Evolutionary conservation across 1,284 basidiomycete genomes (phyloP).

Genomic region (Caloboletus inedulis): DNA sequence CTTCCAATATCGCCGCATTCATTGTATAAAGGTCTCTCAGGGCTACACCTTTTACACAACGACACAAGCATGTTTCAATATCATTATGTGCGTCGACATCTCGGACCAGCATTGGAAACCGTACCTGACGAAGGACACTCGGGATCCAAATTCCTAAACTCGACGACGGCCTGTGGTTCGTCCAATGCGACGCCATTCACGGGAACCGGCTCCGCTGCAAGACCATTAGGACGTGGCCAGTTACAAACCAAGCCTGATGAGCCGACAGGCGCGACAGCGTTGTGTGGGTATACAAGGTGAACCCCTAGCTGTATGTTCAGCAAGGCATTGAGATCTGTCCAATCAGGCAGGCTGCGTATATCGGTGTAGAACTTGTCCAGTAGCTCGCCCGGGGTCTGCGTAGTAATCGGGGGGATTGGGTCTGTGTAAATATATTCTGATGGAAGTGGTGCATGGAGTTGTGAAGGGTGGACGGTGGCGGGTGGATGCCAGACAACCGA

Average conservation of each 20-base stretch:
- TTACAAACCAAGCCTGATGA: neutral
- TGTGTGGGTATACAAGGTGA: fast-evolving
- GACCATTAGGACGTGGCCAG: neutral
- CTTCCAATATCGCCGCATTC: neutral
- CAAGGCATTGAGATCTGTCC: neutral
- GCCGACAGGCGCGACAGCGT: neutral
- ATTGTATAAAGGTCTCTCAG: neutral
- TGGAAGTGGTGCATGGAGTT: conserved; percentile 7
- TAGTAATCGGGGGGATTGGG: neutral
- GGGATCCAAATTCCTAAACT: conserved; percentile 3
- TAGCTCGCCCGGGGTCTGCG: conserved; percentile 2
- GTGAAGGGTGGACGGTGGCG: neutral
- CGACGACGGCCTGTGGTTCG: neutral
- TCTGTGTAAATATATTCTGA: neutral
- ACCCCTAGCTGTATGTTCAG: neutral
- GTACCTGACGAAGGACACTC: conserved; percentile 3
- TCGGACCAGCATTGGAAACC: neutral
- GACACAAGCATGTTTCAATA: neutral
- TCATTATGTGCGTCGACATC: neutral
- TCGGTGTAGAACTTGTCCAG: neutral
- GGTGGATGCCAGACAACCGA: conserved; percentile 2
- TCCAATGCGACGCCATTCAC: neutral
- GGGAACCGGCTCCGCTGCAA: neutral
- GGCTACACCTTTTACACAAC: neutral
- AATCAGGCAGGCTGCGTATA: no score